phyloP scores from a whole-genome alignment of 768 basidiomycete genomes.

The Mycena filopes region DNA sequence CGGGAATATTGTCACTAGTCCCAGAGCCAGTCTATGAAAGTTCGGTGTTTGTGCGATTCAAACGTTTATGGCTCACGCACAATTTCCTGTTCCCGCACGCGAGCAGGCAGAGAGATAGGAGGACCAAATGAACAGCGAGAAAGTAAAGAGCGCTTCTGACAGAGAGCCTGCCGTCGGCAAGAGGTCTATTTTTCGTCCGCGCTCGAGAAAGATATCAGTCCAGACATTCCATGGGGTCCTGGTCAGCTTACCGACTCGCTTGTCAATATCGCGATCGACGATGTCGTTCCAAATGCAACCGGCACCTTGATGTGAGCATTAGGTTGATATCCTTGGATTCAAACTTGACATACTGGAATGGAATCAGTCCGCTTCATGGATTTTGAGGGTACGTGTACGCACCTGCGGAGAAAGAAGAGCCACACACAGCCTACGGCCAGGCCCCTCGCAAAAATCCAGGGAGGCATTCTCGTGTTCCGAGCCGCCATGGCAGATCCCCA shows the following conservation, averaged over 20 bases:
- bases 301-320: slow-evolving; percentile 6
- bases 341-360: neutral
- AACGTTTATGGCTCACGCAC: neutral
- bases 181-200: slow-evolving; percentile 2
- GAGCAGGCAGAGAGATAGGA: neutral
- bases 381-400: neutral
- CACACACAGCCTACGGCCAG: neutral
- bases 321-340: neutral
- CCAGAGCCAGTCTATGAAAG: too few species aligned
- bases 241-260: slow-evolving; percentile 27
- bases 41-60: too few species aligned
- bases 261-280: slow-evolving; percentile 32
- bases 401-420: slow-evolving; percentile 6
- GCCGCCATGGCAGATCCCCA: slow-evolving; percentile 4
- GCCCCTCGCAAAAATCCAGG: neutral
- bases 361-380: neutral
- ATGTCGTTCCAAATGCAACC: slow-evolving; percentile 37
- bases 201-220: too few species aligned
- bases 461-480: neutral
- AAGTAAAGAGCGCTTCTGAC: neutral
- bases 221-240: too few species aligned
- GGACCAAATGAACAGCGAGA: neutral
- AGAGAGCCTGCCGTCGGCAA: neutral
- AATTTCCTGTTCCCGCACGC: neutral
- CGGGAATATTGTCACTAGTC: slow-evolving; percentile 22